Evolutionary conservation across 2,329 filamentous ascomycete genomes (phyloP), one percentile per base, ranked within the genome.

Genomic region (Ophiostoma sp.): DNA sequence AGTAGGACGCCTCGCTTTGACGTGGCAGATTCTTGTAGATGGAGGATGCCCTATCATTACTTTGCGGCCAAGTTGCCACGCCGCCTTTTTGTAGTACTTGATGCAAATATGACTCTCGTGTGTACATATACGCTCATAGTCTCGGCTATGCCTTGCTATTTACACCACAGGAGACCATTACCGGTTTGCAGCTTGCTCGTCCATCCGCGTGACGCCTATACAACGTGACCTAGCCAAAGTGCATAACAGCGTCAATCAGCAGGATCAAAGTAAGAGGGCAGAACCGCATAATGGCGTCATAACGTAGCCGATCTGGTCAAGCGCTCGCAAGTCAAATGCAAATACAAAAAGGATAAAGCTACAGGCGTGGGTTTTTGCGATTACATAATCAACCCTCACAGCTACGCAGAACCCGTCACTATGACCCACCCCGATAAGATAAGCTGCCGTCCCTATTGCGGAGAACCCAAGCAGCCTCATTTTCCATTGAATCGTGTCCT

Each of bases 401-500:
- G 17, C 44, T 48, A 27, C 13, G 48, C 44, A 10, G 2, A 15
- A 48, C 20, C 48, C 27, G 23, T 17, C 27, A 31, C 5, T 7
- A 20, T 6, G 15, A 10, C 15, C 57, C 15, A 35, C 57, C 15
- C 4, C 10, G 65, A 67, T 67, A 67, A 44, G 65, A 67, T 67
- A 44, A 67, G 65, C 65, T 31, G 3, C 36, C 65, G 23, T 39
- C 65, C 17, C 35, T n/a, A 23, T 65, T 65, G 62, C 62, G 62
- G 62, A 65, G 62, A 36, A 60, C 27, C 17, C 27, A 39, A 33
- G 44, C 35, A 39, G 62, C 35, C 35, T 65, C 62, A 65, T 65
- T 65, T 65, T 36, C 33, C 62, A 65, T 65, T 65, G 62, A 65
- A 65, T 65, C 35, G 62, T 65, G 62, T 65, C 62, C 62, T 36